A percentile compares a stretch with the other conserved stretches of the same genome.
Evolutionary conservation across 2,329 filamentous ascomycete genomes (phyloP).

Genomic region (Trichoderma sp.): DNA sequence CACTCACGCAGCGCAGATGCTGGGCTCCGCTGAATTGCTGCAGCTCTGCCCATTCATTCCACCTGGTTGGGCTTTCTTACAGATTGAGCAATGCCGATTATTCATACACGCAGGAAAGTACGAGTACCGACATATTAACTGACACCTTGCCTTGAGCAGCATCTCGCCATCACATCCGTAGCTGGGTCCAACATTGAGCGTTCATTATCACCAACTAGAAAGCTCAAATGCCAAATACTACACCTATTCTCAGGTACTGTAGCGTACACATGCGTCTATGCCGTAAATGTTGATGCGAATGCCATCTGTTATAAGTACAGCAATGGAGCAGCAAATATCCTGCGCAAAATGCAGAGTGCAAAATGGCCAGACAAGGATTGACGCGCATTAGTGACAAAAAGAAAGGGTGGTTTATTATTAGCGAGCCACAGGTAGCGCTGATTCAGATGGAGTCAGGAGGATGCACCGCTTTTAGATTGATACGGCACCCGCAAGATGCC

Average conservation of each 20-base stretch:
- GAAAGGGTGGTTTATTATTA: constrained; percentile 10
- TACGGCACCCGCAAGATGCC: neutral
- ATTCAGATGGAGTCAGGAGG: constrained; percentile 14
- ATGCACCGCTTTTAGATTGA: neutral
- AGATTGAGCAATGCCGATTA: neutral
- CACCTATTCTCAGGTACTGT: neutral
- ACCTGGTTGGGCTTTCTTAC: constrained; percentile 7
- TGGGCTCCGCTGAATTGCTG: neutral
- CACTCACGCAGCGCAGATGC: neutral
- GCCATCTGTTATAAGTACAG: neutral
- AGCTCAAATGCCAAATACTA: neutral
- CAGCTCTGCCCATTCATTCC: constrained; percentile 6
- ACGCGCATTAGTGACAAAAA: neutral
- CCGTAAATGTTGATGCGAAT: neutral
- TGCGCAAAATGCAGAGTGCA: neutral
- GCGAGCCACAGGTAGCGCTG: constrained; percentile 19
- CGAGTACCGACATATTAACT: neutral
- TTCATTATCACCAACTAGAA: fast-evolving
- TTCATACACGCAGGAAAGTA: neutral
- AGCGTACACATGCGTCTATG: neutral
- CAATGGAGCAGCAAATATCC: neutral
- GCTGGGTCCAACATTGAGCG: fast-evolving
- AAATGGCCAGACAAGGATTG: neutral
- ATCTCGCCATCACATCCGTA: neutral
- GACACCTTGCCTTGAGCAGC: neutral